Base-by-base conservation (phyloP, 2,329 filamentous ascomycete genomes). In the Curvularia eragrostidis region DNA sequence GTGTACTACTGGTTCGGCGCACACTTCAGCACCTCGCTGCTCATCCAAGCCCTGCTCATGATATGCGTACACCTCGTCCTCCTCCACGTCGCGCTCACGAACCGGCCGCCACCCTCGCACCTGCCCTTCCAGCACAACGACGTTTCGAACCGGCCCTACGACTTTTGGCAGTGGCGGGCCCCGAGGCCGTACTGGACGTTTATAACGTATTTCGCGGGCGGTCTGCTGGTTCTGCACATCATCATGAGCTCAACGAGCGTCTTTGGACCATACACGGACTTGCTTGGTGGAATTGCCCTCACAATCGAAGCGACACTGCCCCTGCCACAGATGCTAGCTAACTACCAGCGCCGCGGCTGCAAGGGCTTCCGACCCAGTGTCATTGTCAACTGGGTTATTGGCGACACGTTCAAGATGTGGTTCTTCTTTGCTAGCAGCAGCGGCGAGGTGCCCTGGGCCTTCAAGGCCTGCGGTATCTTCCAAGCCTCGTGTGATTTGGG, bases 121-220 rank as follows among this genome's bases (percentile, higher is more conserved):
- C 72, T 78, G 41, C 90, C 91, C 12, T 93, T 93, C 73, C 81
- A 84, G 1, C 84, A 82, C 61, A 78, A 71, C 56, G 74, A 62
- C 70, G 73, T 61, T 69, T 71, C 77, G 54, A 81, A 80, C 59
- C 81, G 91, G 23, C 91, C 91, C 0, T 93, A 88, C 72, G 85
- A 87, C 69, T 94, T 94, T 75, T 94, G 91, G 91, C 90, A 91
- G 76, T 94, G 91, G 91, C 84, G 87, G 55, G 86, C 85, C 19
- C 83, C 87, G 5, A 87, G 87, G 67, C 89, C 90, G 79, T 93
- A 94, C 79, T 96, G 91, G 91, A 83, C 88, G 55, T 92, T 92
- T 70, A 73, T 95, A 26, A 78, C 86, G 41, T 91, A 89, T 78
- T 83, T 93, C 61, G 84, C 87, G 61, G 80, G 83, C 58, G 78